Evolutionary conservation across 805 yeast genomes (phyloP).

Genomic region (Pichia membranifaciens): DNA sequence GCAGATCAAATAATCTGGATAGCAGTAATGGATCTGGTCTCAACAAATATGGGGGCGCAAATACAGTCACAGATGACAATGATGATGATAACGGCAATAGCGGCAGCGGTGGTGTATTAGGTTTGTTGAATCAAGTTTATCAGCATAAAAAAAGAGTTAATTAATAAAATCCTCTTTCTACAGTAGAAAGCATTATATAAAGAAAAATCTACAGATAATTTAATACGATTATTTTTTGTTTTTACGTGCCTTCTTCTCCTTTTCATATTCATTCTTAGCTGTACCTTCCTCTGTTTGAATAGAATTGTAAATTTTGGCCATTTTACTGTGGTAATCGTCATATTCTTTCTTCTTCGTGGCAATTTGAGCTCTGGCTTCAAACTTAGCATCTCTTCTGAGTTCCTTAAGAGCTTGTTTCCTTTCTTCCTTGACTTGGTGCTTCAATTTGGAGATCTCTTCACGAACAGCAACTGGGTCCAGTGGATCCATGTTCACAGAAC

Average conservation of each 20-base stretch:
- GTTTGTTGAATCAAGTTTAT: constrained; percentile 76
- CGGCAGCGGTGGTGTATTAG: constrained; percentile 30
- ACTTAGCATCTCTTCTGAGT: constrained; percentile 80
- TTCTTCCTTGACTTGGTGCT: constrained; percentile 84
- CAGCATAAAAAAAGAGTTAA: constrained; percentile 33
- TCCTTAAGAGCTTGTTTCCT: constrained; percentile 84
- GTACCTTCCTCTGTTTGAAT: constrained; percentile 94
- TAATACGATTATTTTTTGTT: constrained; percentile 26
- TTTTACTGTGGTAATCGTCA: constrained; percentile 78
- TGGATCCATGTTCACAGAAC: constrained; percentile 14
- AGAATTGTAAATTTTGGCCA: constrained; percentile 79
- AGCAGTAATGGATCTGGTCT: constrained; percentile 18
- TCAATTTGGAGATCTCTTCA: constrained; percentile 78
- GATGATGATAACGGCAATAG: constrained; percentile 20
- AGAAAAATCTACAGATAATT: background rate
- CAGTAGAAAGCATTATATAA: background rate
- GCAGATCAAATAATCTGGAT: constrained; percentile 10
- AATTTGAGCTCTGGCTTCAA: constrained; percentile 81
- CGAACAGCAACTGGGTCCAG: constrained; percentile 78
- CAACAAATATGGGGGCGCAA: background rate
- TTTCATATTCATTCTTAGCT: constrained; percentile 86
- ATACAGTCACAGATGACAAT: constrained; percentile 20
- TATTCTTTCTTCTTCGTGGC: constrained; percentile 69
- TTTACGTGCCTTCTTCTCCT: constrained; percentile 63
- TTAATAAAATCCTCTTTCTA: background rate